Conservation (phyloP, 257 asterid species). For the Nicotiana undulata region DNA sequence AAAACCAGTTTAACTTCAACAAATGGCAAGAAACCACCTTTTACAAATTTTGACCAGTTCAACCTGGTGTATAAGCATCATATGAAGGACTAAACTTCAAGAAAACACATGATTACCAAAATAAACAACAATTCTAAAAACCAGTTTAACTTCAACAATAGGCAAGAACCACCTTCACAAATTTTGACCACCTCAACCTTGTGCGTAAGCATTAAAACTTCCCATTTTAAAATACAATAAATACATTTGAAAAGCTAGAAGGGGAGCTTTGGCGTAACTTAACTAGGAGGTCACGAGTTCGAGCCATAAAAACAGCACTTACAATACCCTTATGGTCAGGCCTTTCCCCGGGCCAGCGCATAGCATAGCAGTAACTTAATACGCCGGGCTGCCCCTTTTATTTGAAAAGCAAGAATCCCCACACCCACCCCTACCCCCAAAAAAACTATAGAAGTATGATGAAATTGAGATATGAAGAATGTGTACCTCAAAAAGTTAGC, state of each 20-base stretch:
- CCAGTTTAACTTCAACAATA: not conserved
- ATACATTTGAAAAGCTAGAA: not conserved
- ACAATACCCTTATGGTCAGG: no score
- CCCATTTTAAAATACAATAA: not conserved
- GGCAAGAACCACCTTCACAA: not conserved
- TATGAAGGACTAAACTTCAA: no score
- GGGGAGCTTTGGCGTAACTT: no score
- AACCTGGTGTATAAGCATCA: not conserved
- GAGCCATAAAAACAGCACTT: no score
- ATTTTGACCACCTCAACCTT: not conserved
- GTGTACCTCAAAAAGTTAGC: slow-evolving; percentile 59
- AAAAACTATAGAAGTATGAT: not conserved
- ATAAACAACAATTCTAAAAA: not conserved
- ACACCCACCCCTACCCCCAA: not conserved
- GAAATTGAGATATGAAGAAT: not conserved
- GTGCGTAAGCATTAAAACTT: not conserved
- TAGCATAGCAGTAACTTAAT: no score
- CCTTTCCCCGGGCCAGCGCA: no score
- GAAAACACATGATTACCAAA: not conserved
- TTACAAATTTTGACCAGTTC: not conserved
- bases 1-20: not conserved
- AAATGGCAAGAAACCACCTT: not conserved
- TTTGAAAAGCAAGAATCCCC: not conserved
- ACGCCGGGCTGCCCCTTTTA: not conserved
- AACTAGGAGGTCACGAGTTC: no score